Conservation (phyloP, 768 basidiomycete genomes). For the Ramaria rubella region DNA sequence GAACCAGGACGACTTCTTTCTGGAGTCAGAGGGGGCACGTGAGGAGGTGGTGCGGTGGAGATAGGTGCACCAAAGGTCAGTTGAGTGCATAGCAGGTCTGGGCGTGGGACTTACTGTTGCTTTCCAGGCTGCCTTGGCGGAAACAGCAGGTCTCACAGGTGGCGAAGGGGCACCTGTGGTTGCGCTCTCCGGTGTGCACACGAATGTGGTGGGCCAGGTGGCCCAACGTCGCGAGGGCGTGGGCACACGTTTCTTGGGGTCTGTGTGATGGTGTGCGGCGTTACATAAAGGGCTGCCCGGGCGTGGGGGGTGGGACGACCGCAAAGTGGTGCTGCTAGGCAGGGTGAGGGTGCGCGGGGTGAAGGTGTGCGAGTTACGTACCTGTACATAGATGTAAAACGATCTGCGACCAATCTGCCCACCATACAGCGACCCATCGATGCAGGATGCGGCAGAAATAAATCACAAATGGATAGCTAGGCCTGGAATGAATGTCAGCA, state of each 20-base stretch:
- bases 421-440: no score
- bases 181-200: constrained; percentile 87
- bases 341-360: neutral
- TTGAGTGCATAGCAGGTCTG: neutral
- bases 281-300: neutral
- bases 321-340: neutral
- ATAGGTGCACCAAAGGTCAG: constrained; percentile 47
- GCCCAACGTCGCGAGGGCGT: constrained; percentile 81
- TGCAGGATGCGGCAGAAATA: no score
- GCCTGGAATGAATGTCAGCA: no score
- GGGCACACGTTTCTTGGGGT: constrained; percentile 41
- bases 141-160: constrained; percentile 89
- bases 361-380: no score
- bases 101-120: constrained; percentile 41
- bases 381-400: no score
- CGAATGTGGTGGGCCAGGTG: constrained; percentile 85
- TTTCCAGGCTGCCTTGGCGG: constrained; percentile 82
- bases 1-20: neutral
- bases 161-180: constrained; percentile 92
- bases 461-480: no score
- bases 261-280: neutral
- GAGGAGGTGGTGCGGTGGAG: constrained; percentile 55
- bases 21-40: constrained; percentile 41
- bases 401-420: no score
- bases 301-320: neutral